Conservation (phyloP, 768 basidiomycete genomes). For the Pleurotus tuber-regium region DNA sequence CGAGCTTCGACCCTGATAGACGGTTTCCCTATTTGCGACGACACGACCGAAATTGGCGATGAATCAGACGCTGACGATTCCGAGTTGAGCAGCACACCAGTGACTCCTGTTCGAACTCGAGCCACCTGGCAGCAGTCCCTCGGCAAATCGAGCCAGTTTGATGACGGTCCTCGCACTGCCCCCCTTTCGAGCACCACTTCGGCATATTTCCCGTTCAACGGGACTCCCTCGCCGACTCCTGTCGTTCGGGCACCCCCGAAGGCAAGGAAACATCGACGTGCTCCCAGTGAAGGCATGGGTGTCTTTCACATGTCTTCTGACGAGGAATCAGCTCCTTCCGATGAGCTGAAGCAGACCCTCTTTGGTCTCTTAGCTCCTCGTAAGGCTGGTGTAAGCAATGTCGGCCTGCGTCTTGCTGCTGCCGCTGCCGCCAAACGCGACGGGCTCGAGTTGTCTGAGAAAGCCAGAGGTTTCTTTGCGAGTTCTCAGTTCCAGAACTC, state of each 20-base stretch:
- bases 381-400: not conserved
- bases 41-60: slow-evolving; percentile 51
- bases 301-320: slow-evolving; percentile 76
- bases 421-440: slow-evolving; percentile 14
- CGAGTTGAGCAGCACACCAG: slow-evolving; percentile 32
- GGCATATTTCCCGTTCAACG: slow-evolving; percentile 37
- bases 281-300: slow-evolving; percentile 60
- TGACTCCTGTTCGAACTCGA: slow-evolving; percentile 53
- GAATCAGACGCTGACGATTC: slow-evolving; percentile 29
- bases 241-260: slow-evolving; percentile 20
- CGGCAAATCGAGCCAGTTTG: slow-evolving; percentile 21
- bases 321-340: slow-evolving; percentile 46
- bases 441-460: slow-evolving; percentile 31
- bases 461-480: slow-evolving; percentile 55
- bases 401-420: slow-evolving; percentile 5
- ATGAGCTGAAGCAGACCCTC: slow-evolving; percentile 10
- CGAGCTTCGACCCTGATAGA: slow-evolving; percentile 26
- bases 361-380: slow-evolving; percentile 7
- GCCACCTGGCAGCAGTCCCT: slow-evolving; percentile 14
- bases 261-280: slow-evolving; percentile 48
- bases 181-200: slow-evolving; percentile 35
- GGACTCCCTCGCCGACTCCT: slow-evolving; percentile 14
- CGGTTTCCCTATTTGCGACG: slow-evolving; percentile 72
- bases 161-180: slow-evolving; percentile 49
- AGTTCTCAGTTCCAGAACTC: slow-evolving; percentile 86